phyloP scores from a whole-genome alignment of 306 rosid genomes.

The Abrus precatorius region DNA sequence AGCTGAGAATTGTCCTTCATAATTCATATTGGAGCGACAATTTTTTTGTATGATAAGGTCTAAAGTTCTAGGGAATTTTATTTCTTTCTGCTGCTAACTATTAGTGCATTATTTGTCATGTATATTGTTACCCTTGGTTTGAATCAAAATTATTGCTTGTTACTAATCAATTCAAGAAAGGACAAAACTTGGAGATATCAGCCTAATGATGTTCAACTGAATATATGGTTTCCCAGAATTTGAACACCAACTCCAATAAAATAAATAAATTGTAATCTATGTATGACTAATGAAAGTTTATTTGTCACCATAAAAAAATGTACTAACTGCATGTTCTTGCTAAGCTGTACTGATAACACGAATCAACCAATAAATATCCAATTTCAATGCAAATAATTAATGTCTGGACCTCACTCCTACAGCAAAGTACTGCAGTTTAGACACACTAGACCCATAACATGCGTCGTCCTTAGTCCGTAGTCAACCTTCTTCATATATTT shows the following conservation, averaged over 20 bases:
- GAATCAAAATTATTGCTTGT: not conserved
- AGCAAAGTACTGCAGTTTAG: conserved; percentile 22
- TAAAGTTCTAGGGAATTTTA: not conserved
- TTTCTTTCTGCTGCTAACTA: not conserved
- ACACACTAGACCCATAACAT: conserved; percentile 36
- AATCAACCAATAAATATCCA: conserved; percentile 5
- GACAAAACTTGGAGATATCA: conserved; percentile 5
- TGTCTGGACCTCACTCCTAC: conserved; percentile 16
- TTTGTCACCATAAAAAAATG: conserved; percentile 36
- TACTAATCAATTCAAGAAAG: not conserved
- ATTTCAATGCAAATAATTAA: conserved; percentile 32
- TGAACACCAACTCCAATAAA: conserved; percentile 12
- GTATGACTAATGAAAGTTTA: not conserved
- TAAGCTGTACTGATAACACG: not conserved
- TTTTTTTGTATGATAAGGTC: not conserved
- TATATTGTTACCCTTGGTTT: not conserved
- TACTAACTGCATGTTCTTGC: conserved; percentile 22
- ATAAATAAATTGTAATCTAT: not conserved
- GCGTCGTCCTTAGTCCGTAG: not conserved
- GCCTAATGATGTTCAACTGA: not conserved
- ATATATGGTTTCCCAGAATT: not conserved
- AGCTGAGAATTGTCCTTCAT: not conserved
- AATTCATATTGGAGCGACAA: not conserved
- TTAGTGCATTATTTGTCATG: not conserved
- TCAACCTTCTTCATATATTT: not conserved